Base-by-base conservation (phyloP, 129 eudicot species). In the Flaveria ramosissima region DNA sequence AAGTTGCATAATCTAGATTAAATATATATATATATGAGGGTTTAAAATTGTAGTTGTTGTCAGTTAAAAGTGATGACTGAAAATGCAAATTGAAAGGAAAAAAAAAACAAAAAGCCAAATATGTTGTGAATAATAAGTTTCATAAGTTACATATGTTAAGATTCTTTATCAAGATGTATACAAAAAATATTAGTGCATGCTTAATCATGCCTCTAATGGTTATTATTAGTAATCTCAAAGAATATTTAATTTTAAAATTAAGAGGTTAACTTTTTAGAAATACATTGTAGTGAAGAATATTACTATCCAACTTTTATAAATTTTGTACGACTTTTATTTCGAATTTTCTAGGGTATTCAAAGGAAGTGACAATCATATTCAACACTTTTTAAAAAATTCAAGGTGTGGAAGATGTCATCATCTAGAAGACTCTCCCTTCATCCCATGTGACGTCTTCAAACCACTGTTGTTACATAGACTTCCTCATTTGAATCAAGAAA, bases 301-400 rank as follows among this genome's bases (percentile, higher is more conserved):
- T 55, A 19, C 62, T 17, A 20, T 20, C 30, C 5, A 20, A 21
- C 9, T 57, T 20, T 20, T 57, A 2, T 57, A 20, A 8, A 8
- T 24, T 26, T 13, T 12, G 42, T 24, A 26, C 0, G 19, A 61
- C 36, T 26, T 61, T 26, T 60, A 19, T 53, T 53, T 55, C 20
- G 61, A 57, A 57, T 20, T 20, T 30, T 57, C 32, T 14, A 16
- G 47, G 36, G 36, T 19, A n/a, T 52, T 73, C 69, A 41, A 73
- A 73, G 41, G 78, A 41, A 42, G 68, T 73, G 78, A 56, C 32
- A 59, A 59, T 59, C 45, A 45, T 60, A 74, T 60, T 69, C 57
- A 69, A 69, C 39, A 17, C 36, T 15, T 14, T 3, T 2, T 6
- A n/a, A 13, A 69, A 24, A 10, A 45, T 46, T 36, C 23, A 43